Conservation (phyloP, 805 yeast species). For the Candida tallmaniae region DNA sequence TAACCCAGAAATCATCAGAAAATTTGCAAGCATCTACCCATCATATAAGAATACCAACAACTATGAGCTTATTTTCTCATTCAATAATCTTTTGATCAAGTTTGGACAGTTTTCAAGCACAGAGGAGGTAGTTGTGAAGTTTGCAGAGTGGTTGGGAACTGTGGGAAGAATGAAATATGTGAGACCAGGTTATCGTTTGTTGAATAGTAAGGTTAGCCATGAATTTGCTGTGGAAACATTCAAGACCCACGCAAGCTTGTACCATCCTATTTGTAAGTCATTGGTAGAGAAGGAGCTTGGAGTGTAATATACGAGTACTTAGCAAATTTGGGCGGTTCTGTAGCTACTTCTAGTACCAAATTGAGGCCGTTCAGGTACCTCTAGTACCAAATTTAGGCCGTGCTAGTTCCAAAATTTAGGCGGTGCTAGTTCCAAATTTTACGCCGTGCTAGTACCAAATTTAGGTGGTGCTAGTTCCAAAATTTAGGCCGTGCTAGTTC, state of each 20-base stretch:
- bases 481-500: too few relatives aligned
- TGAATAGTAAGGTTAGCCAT: conserved; percentile 17
- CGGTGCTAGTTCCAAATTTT: too few relatives aligned
- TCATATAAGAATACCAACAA: conserved; percentile 16
- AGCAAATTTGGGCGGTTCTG: too few relatives aligned
- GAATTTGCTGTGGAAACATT: conserved; percentile 26
- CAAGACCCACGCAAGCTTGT: conserved; percentile 15
- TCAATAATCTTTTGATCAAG: conserved; percentile 21
- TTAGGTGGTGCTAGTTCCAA: too few relatives aligned
- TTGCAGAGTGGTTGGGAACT: conserved; percentile 29
- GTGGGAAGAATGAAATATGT: conserved; percentile 36
- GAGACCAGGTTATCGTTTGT: conserved; percentile 28
- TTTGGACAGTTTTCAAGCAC: conserved; percentile 14
- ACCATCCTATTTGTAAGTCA: conserved; percentile 30
- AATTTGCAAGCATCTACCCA: conserved; percentile 17
- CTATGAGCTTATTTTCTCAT: conserved; percentile 21
- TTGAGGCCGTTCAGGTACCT: too few relatives aligned
- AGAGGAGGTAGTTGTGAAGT: conserved; percentile 15
- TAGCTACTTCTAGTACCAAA: too few relatives aligned
- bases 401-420: too few relatives aligned
- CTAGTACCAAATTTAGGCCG: too few relatives aligned
- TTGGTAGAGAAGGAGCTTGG: conserved; percentile 22
- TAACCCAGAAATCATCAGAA: conserved; percentile 10
- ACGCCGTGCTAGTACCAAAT: too few relatives aligned
- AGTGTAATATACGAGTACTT: too few relatives aligned